Percentiles rank a stretch among this genome's conserved stretches.
These are phyloP conservation scores for Hortiboletus campestris DNA, from an alignment of 768 basidiomycete species.

Conservation along the genomic window DNA sequence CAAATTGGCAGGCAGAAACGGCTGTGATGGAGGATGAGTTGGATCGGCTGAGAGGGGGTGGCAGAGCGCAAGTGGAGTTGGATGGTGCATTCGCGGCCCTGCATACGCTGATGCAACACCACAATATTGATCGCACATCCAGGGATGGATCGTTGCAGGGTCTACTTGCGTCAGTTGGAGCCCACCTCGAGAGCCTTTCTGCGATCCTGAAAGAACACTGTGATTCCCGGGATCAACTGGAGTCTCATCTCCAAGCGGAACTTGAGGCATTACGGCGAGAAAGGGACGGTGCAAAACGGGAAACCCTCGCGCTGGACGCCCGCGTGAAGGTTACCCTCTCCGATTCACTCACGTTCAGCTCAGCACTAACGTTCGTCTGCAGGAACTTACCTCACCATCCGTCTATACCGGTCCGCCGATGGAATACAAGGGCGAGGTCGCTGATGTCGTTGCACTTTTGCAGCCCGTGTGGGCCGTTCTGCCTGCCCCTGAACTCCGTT, in stretches of 20 bases:
- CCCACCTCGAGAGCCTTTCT: conserved; percentile 52
- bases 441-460: conserved; percentile 58
- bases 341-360: background rate
- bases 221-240: conserved; percentile 43
- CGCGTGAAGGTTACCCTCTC: conserved; percentile 35
- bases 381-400: conserved; percentile 25
- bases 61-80: conserved; percentile 46
- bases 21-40: conserved; percentile 50
- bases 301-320: conserved; percentile 38
- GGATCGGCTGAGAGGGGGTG: conserved; percentile 41
- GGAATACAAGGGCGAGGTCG: conserved; percentile 43
- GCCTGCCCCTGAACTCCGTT: conserved; percentile 82
- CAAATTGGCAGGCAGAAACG: conserved; percentile 51
- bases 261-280: conserved; percentile 54
- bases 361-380: conserved; percentile 12
- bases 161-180: conserved; percentile 46
- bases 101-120: conserved; percentile 50
- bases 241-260: conserved; percentile 55
- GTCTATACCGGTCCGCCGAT: conserved; percentile 26
- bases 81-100: conserved; percentile 49
- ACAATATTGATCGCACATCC: conserved; percentile 51
- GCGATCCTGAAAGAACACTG: conserved; percentile 42
- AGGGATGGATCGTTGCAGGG: conserved; percentile 50
- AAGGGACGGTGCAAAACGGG: conserved; percentile 47
- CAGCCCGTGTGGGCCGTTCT: conserved; percentile 77